Base-by-base conservation (phyloP, 441 rosid genomes). In the Croton laevigatus region DNA sequence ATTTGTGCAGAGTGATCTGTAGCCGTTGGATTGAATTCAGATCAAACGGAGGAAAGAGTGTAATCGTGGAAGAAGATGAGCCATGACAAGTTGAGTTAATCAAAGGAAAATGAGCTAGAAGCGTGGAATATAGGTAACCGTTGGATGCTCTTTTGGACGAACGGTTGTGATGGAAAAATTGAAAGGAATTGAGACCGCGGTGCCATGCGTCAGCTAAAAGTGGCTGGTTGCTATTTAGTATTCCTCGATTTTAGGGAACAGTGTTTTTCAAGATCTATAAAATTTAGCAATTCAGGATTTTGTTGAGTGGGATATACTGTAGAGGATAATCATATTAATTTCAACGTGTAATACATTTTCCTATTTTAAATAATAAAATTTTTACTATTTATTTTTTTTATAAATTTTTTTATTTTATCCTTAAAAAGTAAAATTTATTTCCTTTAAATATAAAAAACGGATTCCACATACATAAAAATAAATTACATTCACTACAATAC, bases 51-150 rank as follows among this genome's bases (percentile, higher is more conserved):
- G 3, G 0, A 0, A 0, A 40, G 57, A n/a, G 38, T 0, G 72
- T 46, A 36, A 75, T 79, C 97, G 96, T 91, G 97, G 98, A 84
- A 0, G 51, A 36, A 55, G 14, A 2, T 19, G 71, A 79, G 72
- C 96, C 97, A 86, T 82, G 90, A 81, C 76, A 68, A 66, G 69
- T 13, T 64, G 3, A 40, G 13, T 23, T 62, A 69, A 90, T 90
- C 90, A 84, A 88, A 87, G 91, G 94, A 71, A 34, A 0, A 7
- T 2, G 48, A 46, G 55, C 22, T 7, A 59, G 66, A 66, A 83
- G 19, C 97, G 97, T 89, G 97, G 91, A 61, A 60, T 0, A 0
- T 14, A 5, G 0, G 4, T 0, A 13, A 0, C 70, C 78, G 86
- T 84, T 44, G 2, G 81, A 85, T 80, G 10, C 10, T 0, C 1